phyloP scores from a whole-genome alignment of 768 basidiomycete species.

The Suillus subluteus region DNA sequence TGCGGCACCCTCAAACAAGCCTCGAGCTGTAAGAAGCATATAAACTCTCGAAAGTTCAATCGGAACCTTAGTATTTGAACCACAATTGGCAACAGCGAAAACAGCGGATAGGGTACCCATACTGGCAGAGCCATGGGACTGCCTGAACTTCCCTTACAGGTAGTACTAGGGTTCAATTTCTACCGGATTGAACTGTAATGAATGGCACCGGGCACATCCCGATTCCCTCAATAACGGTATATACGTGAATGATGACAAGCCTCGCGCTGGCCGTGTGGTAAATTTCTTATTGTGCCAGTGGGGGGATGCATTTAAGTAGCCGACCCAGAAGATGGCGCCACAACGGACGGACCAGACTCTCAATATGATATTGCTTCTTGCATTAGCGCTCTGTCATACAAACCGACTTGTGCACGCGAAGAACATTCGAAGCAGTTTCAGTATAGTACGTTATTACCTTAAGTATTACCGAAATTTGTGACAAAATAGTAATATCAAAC shows the following conservation, averaged over 20 bases:
- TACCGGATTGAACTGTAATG: slow-evolving; percentile 11
- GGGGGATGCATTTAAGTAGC: neutral
- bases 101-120: slow-evolving; percentile 12
- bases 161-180: neutral
- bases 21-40: no score
- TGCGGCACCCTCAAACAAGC: neutral
- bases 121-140: slow-evolving; percentile 2
- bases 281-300: neutral
- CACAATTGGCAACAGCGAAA: slow-evolving; percentile 23
- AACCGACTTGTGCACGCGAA: slow-evolving; percentile 7
- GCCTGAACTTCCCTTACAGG: no score
- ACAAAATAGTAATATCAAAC: slow-evolving; percentile 19
- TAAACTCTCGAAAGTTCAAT: neutral
- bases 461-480: neutral
- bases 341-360: neutral
- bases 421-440: neutral
- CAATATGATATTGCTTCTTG: neutral
- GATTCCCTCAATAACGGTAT: neutral
- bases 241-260: slow-evolving; percentile 5
- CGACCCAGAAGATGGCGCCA: slow-evolving; percentile 1
- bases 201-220: neutral
- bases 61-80: slow-evolving; percentile 5
- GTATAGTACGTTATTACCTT: neutral
- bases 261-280: slow-evolving; percentile 1
- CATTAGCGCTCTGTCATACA: no score